These are phyloP conservation scores for Pseudogymnoascus sp. DNA, from an alignment of 2,329 filamentous ascomycete species.

Conservation along the genomic window DNA sequence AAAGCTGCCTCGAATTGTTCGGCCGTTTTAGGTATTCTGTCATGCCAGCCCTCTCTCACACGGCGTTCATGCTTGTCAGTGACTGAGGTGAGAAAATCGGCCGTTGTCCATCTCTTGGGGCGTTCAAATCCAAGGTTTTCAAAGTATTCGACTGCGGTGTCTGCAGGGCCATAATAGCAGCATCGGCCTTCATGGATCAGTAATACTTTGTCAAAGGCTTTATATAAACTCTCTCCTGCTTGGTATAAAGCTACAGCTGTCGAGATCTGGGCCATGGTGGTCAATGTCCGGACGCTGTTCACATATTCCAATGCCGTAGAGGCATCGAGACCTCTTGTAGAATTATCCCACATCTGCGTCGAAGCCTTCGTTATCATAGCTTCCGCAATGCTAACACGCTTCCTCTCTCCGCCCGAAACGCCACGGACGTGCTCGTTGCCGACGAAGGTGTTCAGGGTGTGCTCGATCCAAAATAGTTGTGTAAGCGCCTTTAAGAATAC, in stretches of 20 bases:
- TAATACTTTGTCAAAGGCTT: slow-evolving; percentile 72
- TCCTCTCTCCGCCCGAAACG: slow-evolving; percentile 72
- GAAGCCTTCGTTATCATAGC: slow-evolving; percentile 65
- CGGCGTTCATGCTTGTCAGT: slow-evolving; percentile 65
- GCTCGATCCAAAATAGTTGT: slow-evolving; percentile 62
- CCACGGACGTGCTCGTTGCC: slow-evolving; percentile 68
- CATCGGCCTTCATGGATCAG: slow-evolving; percentile 66
- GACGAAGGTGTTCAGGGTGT: slow-evolving; percentile 65
- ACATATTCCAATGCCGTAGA: slow-evolving; percentile 73
- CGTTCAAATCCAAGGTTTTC: slow-evolving; percentile 53
- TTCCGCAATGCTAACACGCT: slow-evolving; percentile 72
- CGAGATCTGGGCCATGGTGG: slow-evolving; percentile 63
- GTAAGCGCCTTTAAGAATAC: slow-evolving; percentile 60
- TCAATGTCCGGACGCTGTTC: slow-evolving; percentile 62
- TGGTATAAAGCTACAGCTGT: slow-evolving; percentile 63
- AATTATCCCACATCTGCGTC: slow-evolving; percentile 73
- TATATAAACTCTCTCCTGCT: slow-evolving; percentile 60
- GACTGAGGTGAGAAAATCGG: slow-evolving; percentile 69
- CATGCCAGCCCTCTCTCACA: slow-evolving; percentile 52
- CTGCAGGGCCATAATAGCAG: slow-evolving; percentile 55
- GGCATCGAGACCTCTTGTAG: slow-evolving; percentile 69
- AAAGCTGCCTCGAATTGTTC: slow-evolving; percentile 47
- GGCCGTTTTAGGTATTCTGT: slow-evolving; percentile 48
- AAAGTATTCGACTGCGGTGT: slow-evolving; percentile 57
- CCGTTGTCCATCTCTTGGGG: slow-evolving; percentile 53